phyloP scores from a whole-genome alignment of 768 basidiomycete genomes.

The Russula sp. region DNA sequence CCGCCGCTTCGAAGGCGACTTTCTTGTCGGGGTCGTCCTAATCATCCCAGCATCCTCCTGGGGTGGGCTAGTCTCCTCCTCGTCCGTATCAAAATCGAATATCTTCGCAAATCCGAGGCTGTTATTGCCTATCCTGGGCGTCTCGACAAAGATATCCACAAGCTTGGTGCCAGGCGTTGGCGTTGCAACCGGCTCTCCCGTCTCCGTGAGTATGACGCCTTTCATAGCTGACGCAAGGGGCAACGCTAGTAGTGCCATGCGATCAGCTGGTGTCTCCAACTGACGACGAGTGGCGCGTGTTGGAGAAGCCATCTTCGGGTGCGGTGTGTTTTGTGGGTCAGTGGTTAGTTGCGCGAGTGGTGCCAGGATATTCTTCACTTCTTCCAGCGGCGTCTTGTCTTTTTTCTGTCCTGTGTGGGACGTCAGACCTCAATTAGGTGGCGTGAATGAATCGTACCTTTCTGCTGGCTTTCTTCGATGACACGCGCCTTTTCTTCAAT shows the following conservation, averaged over 20 bases:
- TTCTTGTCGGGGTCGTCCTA: conserved; percentile 35
- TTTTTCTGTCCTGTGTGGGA: conserved; percentile 41
- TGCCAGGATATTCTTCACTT: conserved; percentile 67
- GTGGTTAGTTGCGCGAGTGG: conserved; percentile 44
- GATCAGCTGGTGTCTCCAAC: conserved; percentile 55
- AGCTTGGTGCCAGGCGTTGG: conserved; percentile 63
- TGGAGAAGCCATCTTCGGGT: conserved; percentile 30
- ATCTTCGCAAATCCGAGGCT: conserved; percentile 70
- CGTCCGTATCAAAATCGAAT: conserved; percentile 56
- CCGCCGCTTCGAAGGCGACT: conserved; percentile 39
- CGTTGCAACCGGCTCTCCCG: conserved; percentile 70
- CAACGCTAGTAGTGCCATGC: conserved; percentile 34
- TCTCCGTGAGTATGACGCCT: conserved; percentile 73
- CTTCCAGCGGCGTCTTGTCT: conserved; percentile 64
- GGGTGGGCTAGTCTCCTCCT: conserved; percentile 32
- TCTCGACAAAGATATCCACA: conserved; percentile 61
- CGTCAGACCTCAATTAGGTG: not conserved
- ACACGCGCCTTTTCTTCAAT: conserved; percentile 50
- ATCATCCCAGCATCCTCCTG: conserved; percentile 33
- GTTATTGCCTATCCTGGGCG: conserved; percentile 47
- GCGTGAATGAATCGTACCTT: conserved; percentile 31
- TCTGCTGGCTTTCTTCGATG: conserved; percentile 42
- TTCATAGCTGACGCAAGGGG: conserved; percentile 44
- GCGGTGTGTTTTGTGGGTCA: conserved; percentile 33
- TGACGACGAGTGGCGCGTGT: conserved; percentile 29